Conservation (phyloP, 208 protist genomes). For the Acanthamoeba triangularis region DNA sequence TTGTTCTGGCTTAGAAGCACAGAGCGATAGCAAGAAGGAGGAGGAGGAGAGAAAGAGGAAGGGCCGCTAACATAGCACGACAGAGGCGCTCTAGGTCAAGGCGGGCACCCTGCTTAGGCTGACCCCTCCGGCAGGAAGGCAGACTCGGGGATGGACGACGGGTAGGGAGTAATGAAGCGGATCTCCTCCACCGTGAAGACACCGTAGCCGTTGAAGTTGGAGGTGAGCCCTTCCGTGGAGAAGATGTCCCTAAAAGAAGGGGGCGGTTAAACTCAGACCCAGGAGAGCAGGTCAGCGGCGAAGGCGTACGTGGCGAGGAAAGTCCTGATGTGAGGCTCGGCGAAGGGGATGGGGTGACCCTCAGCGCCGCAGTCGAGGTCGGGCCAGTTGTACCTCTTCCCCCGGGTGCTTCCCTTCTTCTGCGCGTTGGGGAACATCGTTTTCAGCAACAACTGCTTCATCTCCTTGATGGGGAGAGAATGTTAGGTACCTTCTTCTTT, state of each 20-base stretch:
- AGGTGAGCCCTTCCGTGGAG: background rate
- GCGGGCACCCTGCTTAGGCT: no score
- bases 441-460: no score
- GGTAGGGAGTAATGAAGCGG: background rate
- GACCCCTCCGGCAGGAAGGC: background rate
- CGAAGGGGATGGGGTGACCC: background rate
- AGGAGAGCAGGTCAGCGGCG: background rate
- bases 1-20: no score
- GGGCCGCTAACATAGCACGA: background rate
- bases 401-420: background rate
- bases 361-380: background rate
- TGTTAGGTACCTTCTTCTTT: background rate
- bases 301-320: background rate
- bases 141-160: background rate
- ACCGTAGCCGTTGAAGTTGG: background rate
- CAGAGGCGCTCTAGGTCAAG: no score
- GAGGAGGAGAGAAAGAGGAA: background rate
- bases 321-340: background rate
- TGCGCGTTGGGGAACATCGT: background rate
- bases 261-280: background rate
- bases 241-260: background rate
- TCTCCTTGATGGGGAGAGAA: no score
- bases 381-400: conserved; percentile 32
- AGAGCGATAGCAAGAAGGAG: no score
- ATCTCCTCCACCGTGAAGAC: background rate